Evolutionary conservation across 2,329 filamentous ascomycete genomes (phyloP), one percentile per base, ranked within the genome.

Genomic region (Coniosporium tulheliwenetii): DNA sequence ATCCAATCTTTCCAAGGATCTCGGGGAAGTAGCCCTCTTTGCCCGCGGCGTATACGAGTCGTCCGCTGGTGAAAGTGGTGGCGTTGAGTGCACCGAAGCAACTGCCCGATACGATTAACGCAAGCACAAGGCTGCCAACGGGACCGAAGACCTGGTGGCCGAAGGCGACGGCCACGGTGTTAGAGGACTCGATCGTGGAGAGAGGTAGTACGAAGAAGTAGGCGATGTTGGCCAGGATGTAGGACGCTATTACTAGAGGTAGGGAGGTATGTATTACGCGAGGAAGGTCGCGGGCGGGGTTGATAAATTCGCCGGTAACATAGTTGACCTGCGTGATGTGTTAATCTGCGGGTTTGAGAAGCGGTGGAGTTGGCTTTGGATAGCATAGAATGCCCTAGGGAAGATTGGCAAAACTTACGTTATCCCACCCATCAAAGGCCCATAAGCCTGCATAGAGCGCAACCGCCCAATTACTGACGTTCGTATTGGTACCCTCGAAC

Each of bases 341-440:
- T 33, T 5, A 12, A 8, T 26, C 19, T 26, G 19, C 3, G 3
- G 32, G 32, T 15, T 5, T 36, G 35, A 36, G 16, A 19, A 26
- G 19, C 19, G 19, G 19, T 26, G 36, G 16, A 8, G 12, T 36
- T 41, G 10, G 37, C 13, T 19, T 12, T 10, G 45, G 50, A 51
- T 43, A 44, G 41, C 30, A 38, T 32, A 33, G 29, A 35, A 51
- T 43, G 43, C 41, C 30, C 37, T 32, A 33, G 29, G 33, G 8
- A n/a, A 26, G 26, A 38, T 5, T 15, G 30, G 26, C 30, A 19
- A 38, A 38, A 69, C 81, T 65, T 64, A 91, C 85, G 59, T 98
- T 98, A 57, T 98, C 91, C 91, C 91, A 98, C 29, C 91, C 91
- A 57, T 98, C 91, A 62, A 91, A 98, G 1, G 91, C 91, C 91